Evolutionary conservation across 495 filamentous ascomycete species (phyloP).

Genomic region (Geopyxis carbonaria): DNA sequence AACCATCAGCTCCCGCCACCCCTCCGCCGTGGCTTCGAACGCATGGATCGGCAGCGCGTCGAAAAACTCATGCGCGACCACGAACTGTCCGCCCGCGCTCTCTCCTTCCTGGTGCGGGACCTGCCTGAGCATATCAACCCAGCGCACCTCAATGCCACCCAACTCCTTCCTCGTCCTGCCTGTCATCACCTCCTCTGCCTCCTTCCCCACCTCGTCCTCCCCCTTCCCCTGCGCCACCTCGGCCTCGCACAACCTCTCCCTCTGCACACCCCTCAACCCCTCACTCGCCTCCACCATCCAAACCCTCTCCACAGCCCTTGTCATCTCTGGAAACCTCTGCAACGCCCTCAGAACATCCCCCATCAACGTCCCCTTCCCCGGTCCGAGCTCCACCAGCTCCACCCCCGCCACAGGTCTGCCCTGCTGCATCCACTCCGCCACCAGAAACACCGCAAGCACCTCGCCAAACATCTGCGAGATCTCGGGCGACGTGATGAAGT

Average conservation of each 20-base stretch:
- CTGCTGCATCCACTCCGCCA: slow-evolving; percentile 90
- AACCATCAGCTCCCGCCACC: slow-evolving; percentile 33
- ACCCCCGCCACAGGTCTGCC: slow-evolving; percentile 52
- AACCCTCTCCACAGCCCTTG: slow-evolving; percentile 1
- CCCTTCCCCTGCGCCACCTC: too few species aligned
- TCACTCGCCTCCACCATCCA: background rate
- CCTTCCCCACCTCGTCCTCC: too few species aligned
- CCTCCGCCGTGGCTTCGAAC: slow-evolving; percentile 47
- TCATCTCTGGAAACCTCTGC: background rate
- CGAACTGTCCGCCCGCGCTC: too few species aligned
- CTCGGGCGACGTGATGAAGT: slow-evolving; percentile 93
- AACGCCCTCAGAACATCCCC: slow-evolving; percentile 82
- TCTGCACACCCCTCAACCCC: background rate
- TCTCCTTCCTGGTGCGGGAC: too few species aligned
- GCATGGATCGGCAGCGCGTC: slow-evolving; percentile 96
- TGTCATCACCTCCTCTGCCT: too few species aligned
- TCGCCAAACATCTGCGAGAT: slow-evolving; percentile 96
- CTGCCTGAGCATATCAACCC: too few species aligned
- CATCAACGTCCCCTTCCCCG: slow-evolving; percentile 91
- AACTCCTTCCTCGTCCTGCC: too few species aligned
- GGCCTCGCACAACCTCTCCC: background rate
- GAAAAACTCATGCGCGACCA: slow-evolving; percentile 95
- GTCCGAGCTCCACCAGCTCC: slow-evolving; percentile 82
- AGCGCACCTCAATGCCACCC: too few species aligned
- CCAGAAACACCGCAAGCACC: slow-evolving; percentile 80